Base-by-base conservation (phyloP, 2,329 filamentous ascomycete species). In the Thermomyces lanuginosus region DNA sequence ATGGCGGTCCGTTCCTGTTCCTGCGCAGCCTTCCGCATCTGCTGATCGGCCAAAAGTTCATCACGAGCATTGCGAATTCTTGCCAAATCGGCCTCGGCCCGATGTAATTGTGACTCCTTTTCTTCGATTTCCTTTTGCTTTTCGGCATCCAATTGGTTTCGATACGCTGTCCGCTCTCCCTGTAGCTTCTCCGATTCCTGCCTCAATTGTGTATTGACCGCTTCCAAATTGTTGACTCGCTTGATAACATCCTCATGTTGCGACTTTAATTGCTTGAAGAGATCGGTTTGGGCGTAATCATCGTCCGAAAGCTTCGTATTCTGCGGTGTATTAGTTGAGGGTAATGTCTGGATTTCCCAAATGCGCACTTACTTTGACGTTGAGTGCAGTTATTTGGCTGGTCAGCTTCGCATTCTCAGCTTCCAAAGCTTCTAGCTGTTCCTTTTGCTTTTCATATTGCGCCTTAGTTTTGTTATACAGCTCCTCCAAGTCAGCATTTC, bases 211-310 rank as follows among this genome's bases (percentile, higher is more conserved):
- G 77, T 74, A 49, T 93, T 93, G 8, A 75, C 78, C 3, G 82
- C 82, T 52, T 95, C 86, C 8, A 95, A 57, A 41, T 86, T 75
- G 49, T 98, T 98, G 44, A 92, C 74, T 19, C 82, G 75, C 50
- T 81, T 86, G 40, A 93, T 82, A 6, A 92, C 69, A 41, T 95
- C 86, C 44, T 95, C 89, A 42, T 91, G 80, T 43, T 93, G 82
- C 13, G 68, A 69, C 55, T 84, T 91, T 45, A 93, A 68, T 35
- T 79, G 72, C 55, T 92, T 95, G 65, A 92, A 98, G 3, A 92
- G 66, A 42, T 93, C 83, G 4, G 83, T 92, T 31, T 82, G 74
- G 21, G 83, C 75, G 46, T 91, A 95, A 42, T 98, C 89, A 36
- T 98, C 89, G 43, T 98, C 89, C 0, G 79, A 77, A 22, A 84